A percentile compares a stretch with the other conserved stretches of the same genome.
phyloP scores from a whole-genome alignment of 2,329 filamentous ascomycete genomes.

The Cordyceps cateniannulata region DNA sequence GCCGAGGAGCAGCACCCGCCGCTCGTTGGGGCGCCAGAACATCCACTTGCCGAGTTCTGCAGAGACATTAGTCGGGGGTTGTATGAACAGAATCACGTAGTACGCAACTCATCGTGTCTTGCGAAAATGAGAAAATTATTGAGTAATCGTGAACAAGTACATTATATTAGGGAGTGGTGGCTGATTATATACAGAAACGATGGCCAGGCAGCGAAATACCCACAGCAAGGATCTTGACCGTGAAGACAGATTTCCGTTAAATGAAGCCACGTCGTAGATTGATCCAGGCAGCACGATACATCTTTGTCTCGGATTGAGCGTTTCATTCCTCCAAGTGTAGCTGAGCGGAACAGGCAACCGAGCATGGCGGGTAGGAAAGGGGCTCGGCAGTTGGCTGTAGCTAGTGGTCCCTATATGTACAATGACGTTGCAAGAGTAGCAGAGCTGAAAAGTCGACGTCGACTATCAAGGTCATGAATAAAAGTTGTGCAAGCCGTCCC shows the following conservation, averaged over 20 bases:
- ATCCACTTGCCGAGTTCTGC: slow-evolving; percentile 1
- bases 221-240: background rate
- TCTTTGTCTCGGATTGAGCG: too few species aligned
- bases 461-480: too few species aligned
- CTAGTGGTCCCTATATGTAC: background rate
- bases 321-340: background rate
- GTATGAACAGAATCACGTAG: too few species aligned
- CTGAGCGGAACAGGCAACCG: background rate
- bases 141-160: background rate
- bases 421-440: background rate
- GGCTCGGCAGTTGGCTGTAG: background rate
- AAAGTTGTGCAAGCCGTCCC: too few species aligned
- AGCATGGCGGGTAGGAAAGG: background rate
- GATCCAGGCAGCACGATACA: background rate
- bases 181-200: background rate
- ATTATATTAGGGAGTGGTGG: background rate
- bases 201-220: background rate
- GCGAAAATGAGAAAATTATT: background rate
- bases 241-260: background rate
- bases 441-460: background rate
- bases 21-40: background rate
- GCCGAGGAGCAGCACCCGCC: slow-evolving; percentile 2
- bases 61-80: background rate
- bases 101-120: slow-evolving; percentile 2
- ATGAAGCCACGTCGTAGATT: background rate